A percentile compares a stretch with the other conserved stretches of the same genome.
phyloP scores from a whole-genome alignment of 352 stramenopile species.

The Phytophthora uliginosa region DNA sequence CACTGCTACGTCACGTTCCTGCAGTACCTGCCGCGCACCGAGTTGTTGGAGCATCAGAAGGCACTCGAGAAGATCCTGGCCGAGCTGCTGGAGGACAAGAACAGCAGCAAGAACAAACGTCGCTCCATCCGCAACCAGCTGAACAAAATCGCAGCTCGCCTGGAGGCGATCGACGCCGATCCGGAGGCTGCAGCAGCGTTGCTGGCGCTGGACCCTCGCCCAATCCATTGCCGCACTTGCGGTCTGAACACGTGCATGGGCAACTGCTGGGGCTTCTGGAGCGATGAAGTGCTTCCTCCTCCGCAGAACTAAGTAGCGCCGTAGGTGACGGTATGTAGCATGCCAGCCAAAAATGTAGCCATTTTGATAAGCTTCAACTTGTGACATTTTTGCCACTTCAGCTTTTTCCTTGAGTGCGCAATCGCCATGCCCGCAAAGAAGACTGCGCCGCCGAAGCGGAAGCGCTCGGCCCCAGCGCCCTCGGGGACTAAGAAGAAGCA shows the following conservation, averaged over 20 bases:
- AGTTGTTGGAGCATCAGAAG: slow-evolving; percentile 55
- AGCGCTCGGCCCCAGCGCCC: slow-evolving; percentile 14
- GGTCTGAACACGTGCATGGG: slow-evolving; percentile 59
- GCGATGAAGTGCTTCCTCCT: slow-evolving; percentile 49
- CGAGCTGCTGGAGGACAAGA: slow-evolving; percentile 56
- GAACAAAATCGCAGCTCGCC: slow-evolving; percentile 61
- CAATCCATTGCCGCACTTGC: slow-evolving; percentile 78
- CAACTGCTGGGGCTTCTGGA: slow-evolving; percentile 87
- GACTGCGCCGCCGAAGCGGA: slow-evolving; percentile 13
- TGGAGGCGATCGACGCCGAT: slow-evolving; percentile 54
- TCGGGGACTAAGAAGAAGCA: slow-evolving; percentile 34
- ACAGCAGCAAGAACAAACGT: slow-evolving; percentile 75
- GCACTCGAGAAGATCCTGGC: slow-evolving; percentile 65
- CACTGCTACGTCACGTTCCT: slow-evolving; percentile 79
- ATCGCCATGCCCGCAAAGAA: slow-evolving; percentile 37
- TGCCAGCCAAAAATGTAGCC: neutral
- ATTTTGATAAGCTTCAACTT: slow-evolving; percentile 12
- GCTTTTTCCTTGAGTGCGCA: slow-evolving; percentile 30
- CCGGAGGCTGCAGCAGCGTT: slow-evolving; percentile 47
- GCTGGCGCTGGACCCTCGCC: slow-evolving; percentile 39
- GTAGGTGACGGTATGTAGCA: neutral
- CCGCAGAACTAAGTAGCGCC: slow-evolving; percentile 19
- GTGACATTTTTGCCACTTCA: slow-evolving; percentile 15
- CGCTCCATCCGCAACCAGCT: slow-evolving; percentile 79
- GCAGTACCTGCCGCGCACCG: slow-evolving; percentile 61